Evolutionary conservation across 306 rosid species (phyloP), one percentile per base, ranked within the genome.

Genomic region (Luffa aegyptiaca): DNA sequence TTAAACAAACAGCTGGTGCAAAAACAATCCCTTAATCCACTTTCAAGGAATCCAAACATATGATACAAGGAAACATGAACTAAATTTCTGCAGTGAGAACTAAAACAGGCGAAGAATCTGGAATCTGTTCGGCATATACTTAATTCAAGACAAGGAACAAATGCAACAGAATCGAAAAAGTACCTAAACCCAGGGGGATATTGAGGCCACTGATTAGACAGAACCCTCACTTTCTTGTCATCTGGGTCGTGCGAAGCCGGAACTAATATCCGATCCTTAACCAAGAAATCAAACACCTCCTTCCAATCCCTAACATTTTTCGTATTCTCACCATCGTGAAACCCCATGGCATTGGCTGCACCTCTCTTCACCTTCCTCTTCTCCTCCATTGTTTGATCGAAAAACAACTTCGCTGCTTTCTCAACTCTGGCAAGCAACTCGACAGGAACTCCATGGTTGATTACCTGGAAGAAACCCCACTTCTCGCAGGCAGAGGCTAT

Each of bases 241-340:
- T 89, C 87, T 10, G 63, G 78, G 20, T 82, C 87, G 31, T 66
- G 88, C 1, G 89, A 86, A 36, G 90, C 90, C 0, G 97, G 92
- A 12, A 91, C 37, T 39, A 82, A 57, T 35, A 89, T 87, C 5
- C 78, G 86, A 77, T 91, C 88, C 35, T 84, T 84, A 16, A 89
- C 92, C 87, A 85, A 81, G 78, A 84, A 93, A 86, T 93, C 98
- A 84, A 90, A 93, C 17, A 91, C 89, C 73, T 91, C 98, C 82
- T 93, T 93, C 98, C 98, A 93, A 31, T 93, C 97, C 79, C 92
- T 93, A 8, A 93, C 93, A 66, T 93, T 88, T 49, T 93, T 91
- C 1, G 97, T 93, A 80, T 88, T 78, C 81, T 93, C 98, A 39
- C 92, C 85, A 48, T 93, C 98, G 56, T 90, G 84, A 66, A 80